Percentiles rank a stretch among this genome's conserved stretches.
These are phyloP conservation scores for Kwoniella bestiolae DNA, from an alignment of 768 basidiomycete genomes.

Conservation along the genomic window DNA sequence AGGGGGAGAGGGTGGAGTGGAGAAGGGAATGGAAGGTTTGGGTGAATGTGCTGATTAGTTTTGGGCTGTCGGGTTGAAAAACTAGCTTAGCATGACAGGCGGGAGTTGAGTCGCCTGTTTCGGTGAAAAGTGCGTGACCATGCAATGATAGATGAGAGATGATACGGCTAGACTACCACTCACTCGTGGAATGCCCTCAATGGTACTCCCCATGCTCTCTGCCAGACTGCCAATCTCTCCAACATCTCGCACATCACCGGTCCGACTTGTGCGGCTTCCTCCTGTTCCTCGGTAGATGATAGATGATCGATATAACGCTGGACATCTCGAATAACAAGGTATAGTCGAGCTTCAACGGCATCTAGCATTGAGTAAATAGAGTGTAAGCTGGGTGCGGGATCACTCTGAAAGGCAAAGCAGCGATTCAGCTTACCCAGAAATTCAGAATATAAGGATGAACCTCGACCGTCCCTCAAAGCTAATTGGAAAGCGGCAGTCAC, in stretches of 20 bases:
- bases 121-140: too few relatives aligned
- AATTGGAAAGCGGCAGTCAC: constrained; percentile 31
- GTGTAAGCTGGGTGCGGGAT: background rate
- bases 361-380: constrained; percentile 18
- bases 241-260: constrained; percentile 43
- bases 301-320: constrained; percentile 38
- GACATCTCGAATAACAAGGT: constrained; percentile 44
- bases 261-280: constrained; percentile 20
- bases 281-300: constrained; percentile 8
- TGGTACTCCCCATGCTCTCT: constrained; percentile 48
- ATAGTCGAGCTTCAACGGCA: constrained; percentile 39
- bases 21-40: constrained; percentile 47
- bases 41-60: constrained; percentile 40
- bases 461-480: constrained; percentile 15
- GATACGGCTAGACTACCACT: too few relatives aligned
- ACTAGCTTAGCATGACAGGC: background rate
- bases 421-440: constrained; percentile 36
- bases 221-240: constrained; percentile 49
- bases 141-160: too few relatives aligned
- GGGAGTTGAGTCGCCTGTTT: too few relatives aligned
- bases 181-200: constrained; percentile 44
- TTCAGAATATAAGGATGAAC: constrained; percentile 28
- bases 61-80: constrained; percentile 21
- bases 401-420: background rate
- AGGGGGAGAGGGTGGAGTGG: constrained; percentile 38